Evolutionary conservation across 805 yeast species (phyloP), one percentile per base, ranked within the genome.

Genomic region (Barnettozyma sucrosica): DNA sequence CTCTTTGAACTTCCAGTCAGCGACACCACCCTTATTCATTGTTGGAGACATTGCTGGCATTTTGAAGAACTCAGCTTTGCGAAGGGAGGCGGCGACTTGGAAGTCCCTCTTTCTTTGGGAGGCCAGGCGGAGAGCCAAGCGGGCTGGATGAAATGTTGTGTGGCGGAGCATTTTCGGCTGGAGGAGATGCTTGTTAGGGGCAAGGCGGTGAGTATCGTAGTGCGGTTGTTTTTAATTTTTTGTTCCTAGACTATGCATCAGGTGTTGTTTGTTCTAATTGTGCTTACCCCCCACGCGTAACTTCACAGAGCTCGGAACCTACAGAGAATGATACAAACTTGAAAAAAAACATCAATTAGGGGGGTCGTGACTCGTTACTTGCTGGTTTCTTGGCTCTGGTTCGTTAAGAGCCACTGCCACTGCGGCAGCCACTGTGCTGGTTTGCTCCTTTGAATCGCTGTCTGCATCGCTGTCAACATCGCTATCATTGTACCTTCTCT

Each of bases 1-100:
- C 43, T 76, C 83, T 65, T 89, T 82, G 59, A 82, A 74, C 64
- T 88, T 86, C 99, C 99, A 92, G 46, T 80, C 75, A 11, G 89
- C 87, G 54, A 92, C 77, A 6, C 96, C 97, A 36, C 99, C 99
- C 63, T 83, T 87, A 26, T 89, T 89, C 99, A 92, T 92, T 7
- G 99, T 92, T 38, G 99, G 99, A 5, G 97, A 90, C 97, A 92
- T 88, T 23, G 99, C 97, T 4, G 99, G 99, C 98, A 92, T 92
- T 46, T 74, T 81, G 69, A 88, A 89, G 55, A 78, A 63, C 45
- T 64, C 60, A 11, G 70, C 71, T 45, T 61, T 59, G 24, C 43
- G 45, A 4, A 56, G 25, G 8, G 48, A 46, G n/a, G 45, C 32
- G 7, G 64, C 51, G 7, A 55, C 49, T 45, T 65, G 67, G 44